Evolutionary conservation across 1,139 yeast species (phyloP), one percentile per base, ranked within the genome.

Genomic region (Yamadazyma dendronema): DNA sequence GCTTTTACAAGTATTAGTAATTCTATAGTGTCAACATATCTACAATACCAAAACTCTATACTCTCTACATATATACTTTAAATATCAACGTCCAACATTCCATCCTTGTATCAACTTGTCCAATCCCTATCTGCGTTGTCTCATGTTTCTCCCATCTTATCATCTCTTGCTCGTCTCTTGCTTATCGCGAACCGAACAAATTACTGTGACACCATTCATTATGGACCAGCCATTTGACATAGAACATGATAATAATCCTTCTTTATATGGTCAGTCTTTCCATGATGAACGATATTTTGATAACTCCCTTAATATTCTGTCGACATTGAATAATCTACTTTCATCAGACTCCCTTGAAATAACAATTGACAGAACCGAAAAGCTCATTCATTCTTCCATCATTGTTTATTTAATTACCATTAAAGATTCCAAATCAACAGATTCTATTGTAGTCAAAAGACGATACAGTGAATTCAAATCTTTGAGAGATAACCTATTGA

Each of bases 401-500:
- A 60, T 71, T 25, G 73, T 70, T 5, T 71, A 71, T 45, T 53
- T 71, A 16, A 65, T 71, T 9, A 64, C 62, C 40, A 16, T 48
- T 26, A 26, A 31, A 15, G 35, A 43, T 28, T 35, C 34, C 4
- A 33, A 35, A 8, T 25, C 35, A 3, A 19, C 34, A 2, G 42
- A 43, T 3, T 33, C 34, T 9, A 41, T 48, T 23, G 57, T 67
- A 4, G 76, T 72, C 16, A 71, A 70, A 44, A 56, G 81, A 41
- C 59, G 83, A 34, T 77, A 77, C 49, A 69, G 78, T 25, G 83
- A 77, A 51, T 77, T 77, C 53, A 72, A 67, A 42, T 74, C 79
- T 9, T 59, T 77, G 7, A 57, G 82, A 31, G 71, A 67, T 35
- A 65, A 61, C 43, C 51, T 77, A 28, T 54, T 65, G 31, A 64